A percentile compares a stretch with the other conserved stretches of the same genome.
Conservation (phyloP, 805 yeast genomes). For the Yarrowia sp. region DNA sequence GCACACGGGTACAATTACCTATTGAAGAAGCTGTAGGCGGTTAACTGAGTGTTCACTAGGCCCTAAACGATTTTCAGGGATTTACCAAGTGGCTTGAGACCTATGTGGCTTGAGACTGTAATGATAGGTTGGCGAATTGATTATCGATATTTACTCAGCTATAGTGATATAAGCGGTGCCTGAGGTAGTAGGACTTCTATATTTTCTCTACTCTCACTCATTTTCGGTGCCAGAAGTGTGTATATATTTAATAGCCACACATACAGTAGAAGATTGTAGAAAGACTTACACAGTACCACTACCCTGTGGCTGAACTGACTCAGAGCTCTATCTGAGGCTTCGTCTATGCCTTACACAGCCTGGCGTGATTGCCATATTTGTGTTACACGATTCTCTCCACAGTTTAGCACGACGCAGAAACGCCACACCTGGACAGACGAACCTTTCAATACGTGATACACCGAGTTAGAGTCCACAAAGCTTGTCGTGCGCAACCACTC, state of each 20-base stretch:
- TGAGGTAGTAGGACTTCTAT: too few relatives aligned
- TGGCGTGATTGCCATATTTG: background rate
- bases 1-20: background rate
- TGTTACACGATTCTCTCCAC: too few relatives aligned
- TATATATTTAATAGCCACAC: too few relatives aligned
- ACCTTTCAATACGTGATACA: conserved; percentile 9
- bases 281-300: too few relatives aligned
- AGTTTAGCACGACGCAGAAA: background rate
- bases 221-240: background rate
- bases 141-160: too few relatives aligned
- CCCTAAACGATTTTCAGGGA: background rate
- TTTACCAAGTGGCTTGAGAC: background rate
- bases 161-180: too few relatives aligned
- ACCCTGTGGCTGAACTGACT: background rate
- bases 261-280: too few relatives aligned
- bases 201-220: background rate
- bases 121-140: too few relatives aligned
- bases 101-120: too few relatives aligned
- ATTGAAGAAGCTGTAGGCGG: conserved; percentile 1
- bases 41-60: background rate
- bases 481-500: background rate
- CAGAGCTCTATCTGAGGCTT: background rate
- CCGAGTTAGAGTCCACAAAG: conserved; percentile 7
- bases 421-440: background rate
- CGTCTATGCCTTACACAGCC: background rate